Conservation (phyloP, 2,329 filamentous ascomycete genomes). For the Ceratocystis cubensis region DNA sequence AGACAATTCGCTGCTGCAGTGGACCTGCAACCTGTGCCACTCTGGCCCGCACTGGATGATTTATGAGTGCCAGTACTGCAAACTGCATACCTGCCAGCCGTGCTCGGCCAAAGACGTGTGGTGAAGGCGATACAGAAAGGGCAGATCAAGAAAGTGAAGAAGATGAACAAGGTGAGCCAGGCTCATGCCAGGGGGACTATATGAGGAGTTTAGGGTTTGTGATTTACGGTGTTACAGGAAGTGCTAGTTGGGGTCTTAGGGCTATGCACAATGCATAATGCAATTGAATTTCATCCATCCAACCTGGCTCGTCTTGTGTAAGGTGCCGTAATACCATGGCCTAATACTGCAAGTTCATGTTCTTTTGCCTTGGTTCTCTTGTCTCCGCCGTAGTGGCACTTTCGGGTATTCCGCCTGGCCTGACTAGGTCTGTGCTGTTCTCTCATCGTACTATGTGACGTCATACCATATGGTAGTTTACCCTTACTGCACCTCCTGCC, state of each 20-base stretch:
- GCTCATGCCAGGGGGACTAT: too few relatives aligned
- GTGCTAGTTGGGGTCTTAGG: too few relatives aligned
- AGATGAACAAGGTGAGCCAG: too few relatives aligned
- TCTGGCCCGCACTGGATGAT: constrained; percentile 56
- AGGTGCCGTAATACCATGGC: too few relatives aligned
- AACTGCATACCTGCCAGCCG: constrained; percentile 49
- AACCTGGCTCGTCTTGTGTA: too few relatives aligned
- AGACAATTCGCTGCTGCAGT: constrained; percentile 51
- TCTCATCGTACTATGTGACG: constrained; percentile 5
- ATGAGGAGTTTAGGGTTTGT: too few relatives aligned
- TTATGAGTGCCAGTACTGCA: constrained; percentile 57
- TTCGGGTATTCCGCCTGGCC: neutral
- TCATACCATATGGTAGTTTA: neutral
- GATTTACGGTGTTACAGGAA: too few relatives aligned
- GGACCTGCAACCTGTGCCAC: constrained; percentile 52
- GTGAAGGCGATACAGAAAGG: neutral
- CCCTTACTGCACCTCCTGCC: neutral
- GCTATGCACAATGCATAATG: too few relatives aligned
- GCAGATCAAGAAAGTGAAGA: neutral
- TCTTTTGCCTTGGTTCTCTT: too few relatives aligned
- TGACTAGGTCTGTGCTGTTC: neutral
- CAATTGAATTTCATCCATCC: too few relatives aligned
- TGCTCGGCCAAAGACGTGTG: constrained; percentile 29
- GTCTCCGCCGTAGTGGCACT: constrained; percentile 28
- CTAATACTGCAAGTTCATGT: too few relatives aligned